Evolutionary conservation across 371 early-diverging fungal species (phyloP).

Genomic region (Parasitella parasitica): DNA sequence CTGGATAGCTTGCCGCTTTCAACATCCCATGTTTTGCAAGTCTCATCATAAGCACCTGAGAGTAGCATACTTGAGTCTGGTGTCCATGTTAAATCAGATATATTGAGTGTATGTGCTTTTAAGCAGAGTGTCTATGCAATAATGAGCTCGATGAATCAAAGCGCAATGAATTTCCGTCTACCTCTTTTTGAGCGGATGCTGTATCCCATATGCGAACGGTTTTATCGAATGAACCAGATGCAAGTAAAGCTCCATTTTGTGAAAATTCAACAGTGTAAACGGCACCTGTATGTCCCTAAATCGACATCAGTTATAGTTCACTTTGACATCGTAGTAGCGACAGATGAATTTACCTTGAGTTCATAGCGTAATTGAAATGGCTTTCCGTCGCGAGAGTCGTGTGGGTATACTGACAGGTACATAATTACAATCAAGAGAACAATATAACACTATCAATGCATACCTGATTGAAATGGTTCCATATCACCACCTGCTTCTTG

Average conservation of each 20-base stretch:
- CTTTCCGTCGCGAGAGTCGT: conserved; percentile 47
- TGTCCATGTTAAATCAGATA: conserved; percentile 84
- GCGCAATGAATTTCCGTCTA: conserved; percentile 26
- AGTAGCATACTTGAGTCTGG: conserved; percentile 71
- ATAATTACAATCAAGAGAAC: neutral
- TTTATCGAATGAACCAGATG: conserved; percentile 91
- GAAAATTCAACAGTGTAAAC: conserved; percentile 85
- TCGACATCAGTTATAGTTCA: neutral
- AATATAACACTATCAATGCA: too few relatives aligned
- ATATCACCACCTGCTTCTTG: conserved; percentile 49
- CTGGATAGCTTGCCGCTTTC: conserved; percentile 65
- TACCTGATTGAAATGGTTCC: conserved; percentile 38
- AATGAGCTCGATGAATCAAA: too few relatives aligned
- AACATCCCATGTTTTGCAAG: conserved; percentile 84
- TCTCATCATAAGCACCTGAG: conserved; percentile 81
- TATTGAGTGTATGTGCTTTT: conserved; percentile 75
- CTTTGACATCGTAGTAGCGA: too few relatives aligned
- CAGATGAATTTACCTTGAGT: conserved; percentile 50
- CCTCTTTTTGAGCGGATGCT: conserved; percentile 68
- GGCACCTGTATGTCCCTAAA: conserved; percentile 83
- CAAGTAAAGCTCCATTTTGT: conserved; percentile 74
- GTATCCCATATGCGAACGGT: conserved; percentile 90
- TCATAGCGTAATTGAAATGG: conserved; percentile 54
- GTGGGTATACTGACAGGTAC: conserved; percentile 16
- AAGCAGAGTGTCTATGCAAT: conserved; percentile 48